Conservation (phyloP, 176 grass and related monocot genomes). For the Paspalum vaginatum region DNA sequence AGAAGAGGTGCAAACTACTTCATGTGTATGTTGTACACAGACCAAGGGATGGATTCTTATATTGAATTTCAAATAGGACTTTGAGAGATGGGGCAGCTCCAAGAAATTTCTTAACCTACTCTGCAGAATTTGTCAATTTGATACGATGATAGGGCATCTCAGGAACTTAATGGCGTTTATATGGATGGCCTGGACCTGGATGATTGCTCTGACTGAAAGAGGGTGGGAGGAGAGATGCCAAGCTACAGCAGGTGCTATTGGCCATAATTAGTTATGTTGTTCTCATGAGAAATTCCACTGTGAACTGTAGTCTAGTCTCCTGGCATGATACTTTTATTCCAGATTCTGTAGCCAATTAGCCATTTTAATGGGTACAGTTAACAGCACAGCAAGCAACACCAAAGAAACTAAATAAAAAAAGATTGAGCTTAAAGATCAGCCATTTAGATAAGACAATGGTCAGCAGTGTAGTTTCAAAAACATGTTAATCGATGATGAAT, state of each 20-base stretch:
- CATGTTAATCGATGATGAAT: constrained; percentile 6
- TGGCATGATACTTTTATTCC: constrained; percentile 36
- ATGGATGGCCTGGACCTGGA: not conserved
- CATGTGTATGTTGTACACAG: constrained; percentile 22
- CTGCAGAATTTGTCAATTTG: constrained; percentile 3
- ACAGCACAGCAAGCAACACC: not conserved
- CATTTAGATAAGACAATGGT: not conserved
- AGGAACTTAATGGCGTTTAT: not conserved
- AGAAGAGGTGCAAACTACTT: not conserved
- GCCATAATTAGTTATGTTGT: not conserved
- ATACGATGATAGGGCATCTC: not conserved
- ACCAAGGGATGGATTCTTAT: not conserved
- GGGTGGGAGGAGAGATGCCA: not conserved
- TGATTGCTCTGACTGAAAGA: not conserved
- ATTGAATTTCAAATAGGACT: constrained; percentile 18
- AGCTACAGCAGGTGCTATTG: not conserved
- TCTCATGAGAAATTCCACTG: constrained; percentile 20
- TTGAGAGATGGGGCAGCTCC: not conserved
- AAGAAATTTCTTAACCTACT: not conserved
- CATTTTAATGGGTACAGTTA: not conserved
- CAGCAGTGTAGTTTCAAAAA: not conserved
- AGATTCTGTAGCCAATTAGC: constrained; percentile 28
- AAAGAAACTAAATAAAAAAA: not conserved
- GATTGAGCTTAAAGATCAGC: not conserved
- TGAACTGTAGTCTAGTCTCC: constrained; percentile 49